Evolutionary conservation across 805 yeast genomes (phyloP).

Genomic region (Cyberlindnera mississippiensis): DNA sequence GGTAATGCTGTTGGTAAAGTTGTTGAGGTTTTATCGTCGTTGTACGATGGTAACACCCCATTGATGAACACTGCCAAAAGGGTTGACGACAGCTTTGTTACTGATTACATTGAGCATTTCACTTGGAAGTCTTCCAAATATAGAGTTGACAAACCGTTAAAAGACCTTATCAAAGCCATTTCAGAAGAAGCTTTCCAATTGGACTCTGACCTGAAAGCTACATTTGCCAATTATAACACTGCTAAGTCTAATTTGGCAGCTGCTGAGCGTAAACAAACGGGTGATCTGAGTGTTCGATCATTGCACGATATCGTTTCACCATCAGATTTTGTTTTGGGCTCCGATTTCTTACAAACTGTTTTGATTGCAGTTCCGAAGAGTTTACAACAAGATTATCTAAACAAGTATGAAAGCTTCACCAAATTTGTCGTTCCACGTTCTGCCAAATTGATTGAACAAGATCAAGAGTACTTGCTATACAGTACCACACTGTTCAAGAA

Average conservation of each 20-base stretch:
- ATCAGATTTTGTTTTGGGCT: slow-evolving; percentile 75
- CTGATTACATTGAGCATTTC: slow-evolving; percentile 68
- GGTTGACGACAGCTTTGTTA: slow-evolving; percentile 50
- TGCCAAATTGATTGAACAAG: slow-evolving; percentile 66
- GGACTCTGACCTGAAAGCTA: slow-evolving; percentile 78
- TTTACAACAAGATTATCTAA: slow-evolving; percentile 55
- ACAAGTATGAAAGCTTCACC: slow-evolving; percentile 69
- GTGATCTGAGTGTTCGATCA: slow-evolving; percentile 88
- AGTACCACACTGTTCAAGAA: slow-evolving; percentile 84
- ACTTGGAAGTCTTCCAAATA: slow-evolving; percentile 87
- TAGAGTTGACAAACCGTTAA: slow-evolving; percentile 78
- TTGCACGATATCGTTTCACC: slow-evolving; percentile 84
- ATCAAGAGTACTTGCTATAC: slow-evolving; percentile 69
- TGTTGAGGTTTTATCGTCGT: slow-evolving; percentile 61
- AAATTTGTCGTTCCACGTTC: slow-evolving; percentile 90
- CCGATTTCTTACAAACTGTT: slow-evolving; percentile 84
- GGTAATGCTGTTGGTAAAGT: slow-evolving; percentile 65
- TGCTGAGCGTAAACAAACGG: slow-evolving; percentile 89
- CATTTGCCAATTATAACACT: slow-evolving; percentile 69
- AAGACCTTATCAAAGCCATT: slow-evolving; percentile 65
- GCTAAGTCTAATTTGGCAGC: slow-evolving; percentile 83
- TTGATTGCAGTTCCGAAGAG: slow-evolving; percentile 82
- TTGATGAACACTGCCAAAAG: slow-evolving; percentile 45
- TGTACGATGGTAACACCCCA: slow-evolving; percentile 40
- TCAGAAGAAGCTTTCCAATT: slow-evolving; percentile 75